Percentiles rank a stretch among this genome's conserved stretches.
These are phyloP conservation scores for Globisporangium splendens DNA, from an alignment of 352 stramenopile genomes.

Conservation along the genomic window DNA sequence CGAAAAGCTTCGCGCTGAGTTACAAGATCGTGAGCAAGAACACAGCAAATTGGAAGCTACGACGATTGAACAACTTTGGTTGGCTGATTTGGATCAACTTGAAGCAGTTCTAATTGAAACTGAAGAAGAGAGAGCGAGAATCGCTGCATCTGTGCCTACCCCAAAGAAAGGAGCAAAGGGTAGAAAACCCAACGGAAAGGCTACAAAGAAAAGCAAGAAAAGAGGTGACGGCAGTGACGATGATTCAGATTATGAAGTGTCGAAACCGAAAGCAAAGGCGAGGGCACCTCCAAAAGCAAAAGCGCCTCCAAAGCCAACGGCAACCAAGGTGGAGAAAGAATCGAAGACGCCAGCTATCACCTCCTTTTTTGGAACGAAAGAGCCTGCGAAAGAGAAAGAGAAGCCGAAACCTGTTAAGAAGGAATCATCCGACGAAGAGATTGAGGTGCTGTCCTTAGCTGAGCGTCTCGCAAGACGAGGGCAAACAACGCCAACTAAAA, in stretches of 20 bases:
- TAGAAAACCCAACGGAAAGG: slow-evolving; percentile 43
- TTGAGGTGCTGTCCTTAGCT: slow-evolving; percentile 71
- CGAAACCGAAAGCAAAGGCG: slow-evolving; percentile 33
- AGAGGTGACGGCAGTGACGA: slow-evolving; percentile 37
- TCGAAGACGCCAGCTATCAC: slow-evolving; percentile 28
- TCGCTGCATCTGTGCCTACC: slow-evolving; percentile 57
- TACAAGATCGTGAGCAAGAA: slow-evolving; percentile 84
- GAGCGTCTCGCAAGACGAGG: slow-evolving; percentile 59
- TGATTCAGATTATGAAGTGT: slow-evolving; percentile 64
- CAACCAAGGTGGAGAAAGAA: slow-evolving; percentile 28
- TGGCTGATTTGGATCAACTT: slow-evolving; percentile 90
- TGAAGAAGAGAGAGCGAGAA: slow-evolving; percentile 48
- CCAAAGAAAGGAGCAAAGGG: slow-evolving; percentile 46
- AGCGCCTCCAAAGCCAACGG: slow-evolving; percentile 14
- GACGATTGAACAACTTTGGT: slow-evolving; percentile 91
- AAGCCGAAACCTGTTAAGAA: slow-evolving; percentile 16
- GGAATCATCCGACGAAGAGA: slow-evolving; percentile 52
- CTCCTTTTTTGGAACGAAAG: slow-evolving; percentile 48
- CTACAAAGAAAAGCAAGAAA: slow-evolving; percentile 41
- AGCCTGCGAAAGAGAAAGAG: slow-evolving; percentile 14
- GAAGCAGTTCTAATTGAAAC: slow-evolving; percentile 68
- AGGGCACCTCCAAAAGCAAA: slow-evolving; percentile 33
- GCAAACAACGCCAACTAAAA: slow-evolving; percentile 45
- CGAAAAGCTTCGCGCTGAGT: slow-evolving; percentile 86
- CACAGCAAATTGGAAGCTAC: slow-evolving; percentile 76